Conservation (phyloP, 2,329 filamentous ascomycete genomes). For the Aspergillus fijiensis region DNA sequence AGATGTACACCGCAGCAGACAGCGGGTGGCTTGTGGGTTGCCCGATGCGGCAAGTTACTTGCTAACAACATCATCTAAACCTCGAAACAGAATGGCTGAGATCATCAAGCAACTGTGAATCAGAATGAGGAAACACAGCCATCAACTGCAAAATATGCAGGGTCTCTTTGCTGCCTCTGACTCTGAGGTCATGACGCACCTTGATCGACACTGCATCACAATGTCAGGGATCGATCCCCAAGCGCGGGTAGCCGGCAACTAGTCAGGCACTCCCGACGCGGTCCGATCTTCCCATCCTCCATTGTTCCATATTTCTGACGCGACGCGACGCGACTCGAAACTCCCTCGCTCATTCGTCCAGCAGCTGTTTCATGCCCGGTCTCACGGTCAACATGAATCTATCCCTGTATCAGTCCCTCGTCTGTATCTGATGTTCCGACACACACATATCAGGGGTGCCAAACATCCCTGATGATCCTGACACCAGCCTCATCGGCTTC, state of each 20-base stretch:
- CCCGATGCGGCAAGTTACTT: no score
- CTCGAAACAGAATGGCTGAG: no score
- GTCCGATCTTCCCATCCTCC: not conserved
- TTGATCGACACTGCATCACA: constrained; percentile 2
- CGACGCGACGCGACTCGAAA: not conserved
- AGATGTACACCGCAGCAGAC: no score
- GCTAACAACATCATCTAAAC: no score
- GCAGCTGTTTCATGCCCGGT: not conserved
- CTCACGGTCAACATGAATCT: not conserved
- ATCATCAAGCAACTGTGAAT: no score
- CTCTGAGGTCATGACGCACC: not conserved
- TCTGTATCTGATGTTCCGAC: not conserved
- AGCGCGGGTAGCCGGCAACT: not conserved
- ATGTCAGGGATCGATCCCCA: not conserved
- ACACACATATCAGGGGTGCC: not conserved
- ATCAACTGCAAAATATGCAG: not conserved
- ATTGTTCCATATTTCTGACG: not conserved
- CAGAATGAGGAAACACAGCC: no score
- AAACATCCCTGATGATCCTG: not conserved
- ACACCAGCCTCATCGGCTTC: not conserved
- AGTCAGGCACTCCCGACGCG: constrained; percentile 4
- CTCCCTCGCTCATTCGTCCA: not conserved
- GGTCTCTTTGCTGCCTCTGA: not conserved
- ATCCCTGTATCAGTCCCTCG: not conserved
- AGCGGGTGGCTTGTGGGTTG: no score